phyloP scores from a whole-genome alignment of 1,284 basidiomycete genomes.

The Ustilago cynodontis region DNA sequence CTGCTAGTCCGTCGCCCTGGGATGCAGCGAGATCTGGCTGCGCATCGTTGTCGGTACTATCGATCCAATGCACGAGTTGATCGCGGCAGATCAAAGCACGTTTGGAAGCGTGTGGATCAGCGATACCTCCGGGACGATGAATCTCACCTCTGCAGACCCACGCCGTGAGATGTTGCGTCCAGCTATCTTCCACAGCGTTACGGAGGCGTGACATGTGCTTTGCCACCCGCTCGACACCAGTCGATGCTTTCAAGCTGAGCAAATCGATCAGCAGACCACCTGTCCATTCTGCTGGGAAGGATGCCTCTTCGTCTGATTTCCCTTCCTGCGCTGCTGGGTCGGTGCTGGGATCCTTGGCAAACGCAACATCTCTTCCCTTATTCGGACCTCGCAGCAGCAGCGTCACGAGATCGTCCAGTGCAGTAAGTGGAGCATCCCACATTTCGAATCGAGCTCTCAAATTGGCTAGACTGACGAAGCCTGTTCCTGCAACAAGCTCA shows the following conservation, averaged over 20 bases:
- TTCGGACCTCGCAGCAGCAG: slow-evolving; percentile 32
- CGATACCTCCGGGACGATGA: slow-evolving; percentile 35
- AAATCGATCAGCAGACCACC: slow-evolving; percentile 56
- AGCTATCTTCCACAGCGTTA: slow-evolving; percentile 52
- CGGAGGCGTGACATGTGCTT: slow-evolving; percentile 41
- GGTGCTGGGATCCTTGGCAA: slow-evolving; percentile 17
- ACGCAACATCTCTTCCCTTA: slow-evolving; percentile 23
- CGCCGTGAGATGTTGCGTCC: slow-evolving; percentile 46
- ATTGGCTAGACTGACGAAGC: slow-evolving; percentile 53
- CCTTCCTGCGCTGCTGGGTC: neutral
- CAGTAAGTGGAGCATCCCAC: slow-evolving; percentile 50
- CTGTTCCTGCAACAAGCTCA: slow-evolving; percentile 32
- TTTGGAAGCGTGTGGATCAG: slow-evolving; percentile 35
- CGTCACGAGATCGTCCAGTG: slow-evolving; percentile 45
- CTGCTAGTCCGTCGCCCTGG: slow-evolving; percentile 38
- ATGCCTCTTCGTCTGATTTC: neutral
- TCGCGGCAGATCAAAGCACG: slow-evolving; percentile 27
- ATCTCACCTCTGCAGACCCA: slow-evolving; percentile 57
- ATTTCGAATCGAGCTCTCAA: slow-evolving; percentile 46
- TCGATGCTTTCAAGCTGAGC: slow-evolving; percentile 39
- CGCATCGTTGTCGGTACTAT: slow-evolving; percentile 27
- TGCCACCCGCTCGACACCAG: slow-evolving; percentile 43
- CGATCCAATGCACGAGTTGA: slow-evolving; percentile 47
- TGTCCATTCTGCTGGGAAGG: slow-evolving; percentile 49
- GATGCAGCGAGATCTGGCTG: slow-evolving; percentile 22